Evolutionary conservation across 2,329 filamentous ascomycete genomes (phyloP), one percentile per base, ranked within the genome.

Genomic region (Juglanconis sp.): DNA sequence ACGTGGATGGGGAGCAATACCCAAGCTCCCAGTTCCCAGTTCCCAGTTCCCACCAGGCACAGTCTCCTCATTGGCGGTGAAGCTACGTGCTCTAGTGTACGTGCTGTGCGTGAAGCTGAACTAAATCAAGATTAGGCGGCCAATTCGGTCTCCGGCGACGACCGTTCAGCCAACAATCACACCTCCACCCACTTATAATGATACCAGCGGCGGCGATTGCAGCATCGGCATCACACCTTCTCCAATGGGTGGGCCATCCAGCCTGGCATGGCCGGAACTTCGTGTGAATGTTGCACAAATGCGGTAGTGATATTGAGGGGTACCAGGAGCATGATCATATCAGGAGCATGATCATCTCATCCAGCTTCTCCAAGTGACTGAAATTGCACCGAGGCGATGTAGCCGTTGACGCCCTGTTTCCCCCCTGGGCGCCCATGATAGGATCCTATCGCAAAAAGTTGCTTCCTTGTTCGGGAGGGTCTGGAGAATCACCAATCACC

Each of bases 181-280:
- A 24, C 17, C 17, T 24, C 17, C 34, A 52, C 34, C 49, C 49
- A 52, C 49, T 30, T 30, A 11, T 8, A 47, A 34, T 9, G 30
- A n/a, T 36, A 3, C 52, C 52, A 31, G 40, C 38, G 24, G 38
- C 52, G 8, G 44, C 44, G 17, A 53, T 24, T 17, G 34, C 42
- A 56, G 24, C 17, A 13, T 49, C 3, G 53, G 38, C 24, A 47
- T 58, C 24, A 10, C 40, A 54, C 56, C 56, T 54, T 54, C 56
- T 59, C 44, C 50, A 59, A 53, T 44, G 9, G 42, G 53, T 44
- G 15, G 42, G 53, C 10, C 8, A 34, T 36, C 31, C 17, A n/a
- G 13, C 3, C n/a, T 8, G 11, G 38, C 9, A 42, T 42, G 38
- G 38, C 38, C n/a, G 11, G 5, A 10, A 42, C 38, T 42, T 42